Base-by-base conservation (phyloP, 176 grass and related monocot genomes). In the Lolium multiflorum region DNA sequence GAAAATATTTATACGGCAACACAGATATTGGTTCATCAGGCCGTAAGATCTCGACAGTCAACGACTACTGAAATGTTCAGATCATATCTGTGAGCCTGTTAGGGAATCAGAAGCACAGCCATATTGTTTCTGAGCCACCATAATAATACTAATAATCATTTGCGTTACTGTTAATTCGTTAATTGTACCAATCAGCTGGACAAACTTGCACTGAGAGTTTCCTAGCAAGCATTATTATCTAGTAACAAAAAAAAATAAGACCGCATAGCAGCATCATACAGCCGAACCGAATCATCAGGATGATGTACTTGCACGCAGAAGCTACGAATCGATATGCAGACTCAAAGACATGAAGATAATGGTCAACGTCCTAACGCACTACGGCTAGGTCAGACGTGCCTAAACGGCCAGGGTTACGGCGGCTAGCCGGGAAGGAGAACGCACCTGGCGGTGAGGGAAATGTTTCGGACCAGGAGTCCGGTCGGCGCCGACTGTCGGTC, bases 381-480 rank as follows among this genome's bases (percentile, higher is more conserved):
- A 64, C 5, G 71, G 28, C 21, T 88, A 86, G 74, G 18, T 46
- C 11, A 81, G 49, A 58, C 11, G 11, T 48, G 43, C 52, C 31
- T 49, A 47, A 71, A 50, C 37, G 0, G 46, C 46, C 46, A 11
- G 46, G 46, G 7, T 47, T 47, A 47, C 9, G 46, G 41, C n/a
- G 22, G 20, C 47, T 75, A 15, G 47, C 2, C 11, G 11, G 11
- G 4, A 43, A 25, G 38, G 31, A 20, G 11, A 31, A 21, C 8
- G 20, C 9, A 94, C 93, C 93, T 90, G 13, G 90, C 88, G 31
- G 81, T 87, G 68, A 92, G 90, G 61, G 93, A 81, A 56, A 94
- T 92, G 69, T 94, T 94, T 3, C 93, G 90, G 52, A 94, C 44
- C 13, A 94, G 93, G 81, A 94, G 93, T 4, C 93, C 93, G 16